Base-by-base conservation (phyloP, 2,329 filamentous ascomycete species). In the Periconia sp. region DNA sequence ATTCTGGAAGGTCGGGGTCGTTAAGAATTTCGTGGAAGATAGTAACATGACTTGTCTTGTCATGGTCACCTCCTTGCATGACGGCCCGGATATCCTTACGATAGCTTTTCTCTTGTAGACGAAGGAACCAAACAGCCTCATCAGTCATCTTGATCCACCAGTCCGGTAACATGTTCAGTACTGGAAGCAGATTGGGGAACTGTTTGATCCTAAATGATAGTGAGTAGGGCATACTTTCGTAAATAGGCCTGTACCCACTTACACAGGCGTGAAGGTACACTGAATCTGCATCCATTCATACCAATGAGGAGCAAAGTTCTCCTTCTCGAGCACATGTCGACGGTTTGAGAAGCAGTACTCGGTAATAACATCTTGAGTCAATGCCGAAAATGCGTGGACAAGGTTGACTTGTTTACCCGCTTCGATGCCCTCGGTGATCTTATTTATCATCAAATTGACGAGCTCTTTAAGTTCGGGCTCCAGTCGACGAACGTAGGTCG, bases 1-100 rank as follows among this genome's bases (percentile, higher is more conserved):
- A 53, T 7, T 23, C 30, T 13, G 59, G 63, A 11, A 70, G 41
- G 17, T 18, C 17, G 20, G 57, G 53, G 46, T 63, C 67, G 23
- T 53, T 50, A 1, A 73, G 55, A 1, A 74, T 52, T 19, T 65
- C 68, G 37, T 73, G 66, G 50, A 74, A 73, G 18, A 70, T 58
- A 14, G 64, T 69, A 18, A 48, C 31, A 19, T 49, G 31, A 5
- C 13, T n/a, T 3, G 37, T 41, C 11, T 41, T 41, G 37, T 41
- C 37, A 15, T 41, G 14, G 37, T 41, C 37, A 18, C 37, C 37
- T 15, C 37, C 37, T 15, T 41, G 14, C 14, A 41, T 41, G 14
- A 41, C 37, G 37, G 14, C 17, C 5, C 37, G 37, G 37, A 18
- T 11, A 15, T 41, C 14, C 10, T 41, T 15, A 10, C 14, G 37